A percentile compares a stretch with the other conserved stretches of the same genome.
Conservation (phyloP, 2,329 filamentous ascomycete species). For the Rosellinia necatrix region DNA sequence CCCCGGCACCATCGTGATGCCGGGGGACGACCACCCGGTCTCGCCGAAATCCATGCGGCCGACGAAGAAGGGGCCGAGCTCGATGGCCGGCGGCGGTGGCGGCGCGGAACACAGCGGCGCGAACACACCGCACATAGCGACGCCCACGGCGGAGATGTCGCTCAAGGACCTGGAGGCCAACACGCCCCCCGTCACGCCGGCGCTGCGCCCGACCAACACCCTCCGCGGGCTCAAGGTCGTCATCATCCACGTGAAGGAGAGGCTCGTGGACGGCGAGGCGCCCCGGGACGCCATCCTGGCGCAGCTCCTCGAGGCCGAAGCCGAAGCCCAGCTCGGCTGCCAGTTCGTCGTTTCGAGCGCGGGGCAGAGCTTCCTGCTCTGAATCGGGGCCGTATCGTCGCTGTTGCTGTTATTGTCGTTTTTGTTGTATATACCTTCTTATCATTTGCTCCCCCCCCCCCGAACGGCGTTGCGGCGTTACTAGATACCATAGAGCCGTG, state of each 20-base stretch:
- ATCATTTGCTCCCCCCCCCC: too few relatives aligned
- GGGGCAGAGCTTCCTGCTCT: constrained; percentile 65
- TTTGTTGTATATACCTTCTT: constrained; percentile 10
- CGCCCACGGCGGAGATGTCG: constrained; percentile 53
- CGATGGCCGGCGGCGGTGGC: too few relatives aligned
- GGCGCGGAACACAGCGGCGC: constrained; percentile 26
- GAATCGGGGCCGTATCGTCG: too few relatives aligned
- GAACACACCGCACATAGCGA: constrained; percentile 51
- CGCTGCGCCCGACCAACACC: constrained; percentile 46
- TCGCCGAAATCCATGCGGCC: constrained; percentile 55
- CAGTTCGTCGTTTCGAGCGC: constrained; percentile 74
- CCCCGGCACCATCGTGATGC: constrained; percentile 22
- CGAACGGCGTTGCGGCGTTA: constrained; percentile 24
- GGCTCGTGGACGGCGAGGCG: constrained; percentile 69
- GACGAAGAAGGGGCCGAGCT: constrained; percentile 24
- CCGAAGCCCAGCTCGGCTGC: constrained; percentile 71
- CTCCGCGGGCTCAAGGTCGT: constrained; percentile 78
- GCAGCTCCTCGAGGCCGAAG: constrained; percentile 71
- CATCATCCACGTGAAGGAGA: constrained; percentile 94
- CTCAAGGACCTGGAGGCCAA: constrained; percentile 41
- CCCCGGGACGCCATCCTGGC: constrained; percentile 69
- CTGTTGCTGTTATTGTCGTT: too few relatives aligned
- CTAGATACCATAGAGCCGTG: constrained; percentile 25
- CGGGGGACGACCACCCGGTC: constrained; percentile 50
- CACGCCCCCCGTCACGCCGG: constrained; percentile 11